A percentile compares a stretch with the other conserved stretches of the same genome.
These are phyloP conservation scores for Microdochium nivale DNA, from an alignment of 2,329 filamentous ascomycete species.

Conservation along the genomic window DNA sequence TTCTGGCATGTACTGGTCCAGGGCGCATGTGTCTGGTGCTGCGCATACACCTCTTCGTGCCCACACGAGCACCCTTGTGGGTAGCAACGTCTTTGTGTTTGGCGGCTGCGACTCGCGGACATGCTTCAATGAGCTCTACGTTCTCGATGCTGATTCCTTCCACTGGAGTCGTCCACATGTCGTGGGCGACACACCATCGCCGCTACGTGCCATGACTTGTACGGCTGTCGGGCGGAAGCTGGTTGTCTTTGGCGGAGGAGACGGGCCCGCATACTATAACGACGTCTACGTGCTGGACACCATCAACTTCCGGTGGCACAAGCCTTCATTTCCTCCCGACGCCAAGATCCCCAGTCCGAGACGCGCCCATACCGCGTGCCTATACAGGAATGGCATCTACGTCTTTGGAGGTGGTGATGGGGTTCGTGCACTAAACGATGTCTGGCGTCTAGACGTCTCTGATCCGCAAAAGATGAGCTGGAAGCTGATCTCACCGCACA, in stretches of 20 bases:
- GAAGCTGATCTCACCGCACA: slow-evolving; percentile 49
- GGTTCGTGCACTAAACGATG: slow-evolving; percentile 61
- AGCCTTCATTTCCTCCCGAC: slow-evolving; percentile 25
- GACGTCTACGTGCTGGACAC: slow-evolving; percentile 67
- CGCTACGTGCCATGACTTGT: slow-evolving; percentile 62
- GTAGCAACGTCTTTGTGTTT: slow-evolving; percentile 60
- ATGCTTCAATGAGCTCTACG: slow-evolving; percentile 63
- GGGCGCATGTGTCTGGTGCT: slow-evolving; percentile 53
- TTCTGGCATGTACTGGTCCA: slow-evolving; percentile 67
- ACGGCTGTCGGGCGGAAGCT: slow-evolving; percentile 64
- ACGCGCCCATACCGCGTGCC: slow-evolving; percentile 60
- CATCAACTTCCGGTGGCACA: slow-evolving; percentile 58
- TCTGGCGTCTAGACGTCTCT: slow-evolving; percentile 63
- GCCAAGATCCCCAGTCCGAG: slow-evolving; percentile 48
- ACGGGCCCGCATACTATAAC: slow-evolving; percentile 64
- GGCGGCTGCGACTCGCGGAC: slow-evolving; percentile 58
- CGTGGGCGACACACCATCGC: slow-evolving; percentile 54
- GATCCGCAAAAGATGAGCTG: slow-evolving; percentile 61
- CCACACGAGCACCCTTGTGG: slow-evolving; percentile 58
- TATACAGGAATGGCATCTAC: slow-evolving; percentile 64
- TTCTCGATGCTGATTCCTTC: slow-evolving; percentile 61
- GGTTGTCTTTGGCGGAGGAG: slow-evolving; percentile 61
- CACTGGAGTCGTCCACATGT: slow-evolving; percentile 60
- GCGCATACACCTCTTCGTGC: slow-evolving; percentile 54
- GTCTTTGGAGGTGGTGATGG: slow-evolving; percentile 66